These are phyloP conservation scores for Xylariaceae sp. DNA, from an alignment of 2,329 filamentous ascomycete genomes.

Conservation along the genomic window DNA sequence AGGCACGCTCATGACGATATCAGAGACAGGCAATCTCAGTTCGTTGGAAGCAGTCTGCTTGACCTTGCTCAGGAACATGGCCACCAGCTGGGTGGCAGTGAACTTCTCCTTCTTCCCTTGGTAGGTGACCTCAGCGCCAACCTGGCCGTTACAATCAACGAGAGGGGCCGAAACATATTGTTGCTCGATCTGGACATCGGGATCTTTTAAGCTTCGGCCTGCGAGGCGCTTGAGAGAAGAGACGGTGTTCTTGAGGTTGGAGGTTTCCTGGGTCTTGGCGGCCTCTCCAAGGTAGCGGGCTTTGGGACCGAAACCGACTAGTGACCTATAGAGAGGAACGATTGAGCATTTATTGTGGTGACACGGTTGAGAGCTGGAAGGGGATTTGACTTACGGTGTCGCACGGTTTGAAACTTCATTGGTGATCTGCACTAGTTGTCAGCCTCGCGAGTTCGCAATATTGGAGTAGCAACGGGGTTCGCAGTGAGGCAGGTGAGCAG, in stretches of 20 bases:
- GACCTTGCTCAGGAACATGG: conserved; percentile 95
- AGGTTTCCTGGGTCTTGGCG: conserved; percentile 98
- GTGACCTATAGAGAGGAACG: conserved; percentile 54
- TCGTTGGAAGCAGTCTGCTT: conserved; percentile 82
- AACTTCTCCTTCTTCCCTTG: conserved; percentile 93
- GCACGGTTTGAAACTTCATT: conserved; percentile 99
- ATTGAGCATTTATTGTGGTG: not conserved
- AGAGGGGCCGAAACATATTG: conserved; percentile 82
- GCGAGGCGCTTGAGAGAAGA: conserved; percentile 86
- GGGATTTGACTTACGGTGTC: conserved; percentile 72
- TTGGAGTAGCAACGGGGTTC: conserved; percentile 1
- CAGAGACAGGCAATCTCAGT: conserved; percentile 84
- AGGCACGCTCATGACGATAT: conserved; percentile 90
- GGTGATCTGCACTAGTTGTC: conserved; percentile 64
- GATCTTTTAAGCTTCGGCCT: conserved; percentile 81
- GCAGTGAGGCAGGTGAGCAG: conserved; percentile 10
- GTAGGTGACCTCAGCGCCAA: conserved; percentile 91
- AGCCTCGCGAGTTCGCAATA: conserved; percentile 9
- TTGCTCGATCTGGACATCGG: conserved; percentile 90
- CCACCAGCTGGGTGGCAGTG: conserved; percentile 86
- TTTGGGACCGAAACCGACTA: conserved; percentile 94
- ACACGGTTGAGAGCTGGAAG: conserved; percentile 9
- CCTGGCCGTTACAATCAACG: conserved; percentile 87
- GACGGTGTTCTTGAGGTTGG: conserved; percentile 99
- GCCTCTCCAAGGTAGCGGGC: conserved; percentile 89